Evolutionary conservation across 2,329 filamentous ascomycete species (phyloP).

Genomic region (Fusarium cyanostomum): DNA sequence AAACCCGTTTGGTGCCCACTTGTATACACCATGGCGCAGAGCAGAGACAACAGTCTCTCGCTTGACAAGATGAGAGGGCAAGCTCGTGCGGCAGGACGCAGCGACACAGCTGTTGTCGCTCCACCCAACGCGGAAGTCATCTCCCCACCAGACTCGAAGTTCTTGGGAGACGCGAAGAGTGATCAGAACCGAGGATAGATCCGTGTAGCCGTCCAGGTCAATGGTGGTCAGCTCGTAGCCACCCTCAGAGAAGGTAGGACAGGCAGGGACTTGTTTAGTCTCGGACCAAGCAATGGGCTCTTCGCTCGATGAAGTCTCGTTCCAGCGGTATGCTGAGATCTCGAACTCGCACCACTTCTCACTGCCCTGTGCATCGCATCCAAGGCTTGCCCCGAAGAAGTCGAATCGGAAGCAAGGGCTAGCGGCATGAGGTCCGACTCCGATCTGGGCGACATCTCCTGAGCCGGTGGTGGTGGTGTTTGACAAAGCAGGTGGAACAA

Average conservation of each 20-base stretch:
- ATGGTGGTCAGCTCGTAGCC: conserved; percentile 50
- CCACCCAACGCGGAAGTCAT: conserved; percentile 54
- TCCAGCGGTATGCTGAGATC: conserved; percentile 53
- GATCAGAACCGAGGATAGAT: conserved; percentile 53
- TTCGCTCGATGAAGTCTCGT: conserved; percentile 46
- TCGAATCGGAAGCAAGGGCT: conserved; percentile 53
- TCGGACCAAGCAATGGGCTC: conserved; percentile 53
- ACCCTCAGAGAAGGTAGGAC: conserved; percentile 46
- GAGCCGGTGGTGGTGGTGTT: conserved; percentile 39
- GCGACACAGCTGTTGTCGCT: conserved; percentile 54
- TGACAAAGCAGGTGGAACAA: conserved; percentile 50
- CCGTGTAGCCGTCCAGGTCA: conserved; percentile 50
- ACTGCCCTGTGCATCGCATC: conserved; percentile 49
- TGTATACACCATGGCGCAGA: conserved; percentile 47
- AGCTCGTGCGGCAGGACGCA: conserved; percentile 47
- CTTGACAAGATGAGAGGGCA: conserved; percentile 43
- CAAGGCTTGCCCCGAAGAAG: conserved; percentile 51
- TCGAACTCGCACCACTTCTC: conserved; percentile 55
- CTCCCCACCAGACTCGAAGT: conserved; percentile 54
- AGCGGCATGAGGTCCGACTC: conserved; percentile 50
- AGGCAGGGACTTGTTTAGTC: conserved; percentile 51
- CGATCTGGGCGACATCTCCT: conserved; percentile 52
- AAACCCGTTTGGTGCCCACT: conserved; percentile 47
- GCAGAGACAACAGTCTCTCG: conserved; percentile 46
- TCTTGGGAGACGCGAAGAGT: conserved; percentile 50